A percentile compares a stretch with the other conserved stretches of the same genome.
These are phyloP conservation scores for Sclerotinia spermophila DNA, from an alignment of 2,329 filamentous ascomycete species.

Conservation along the genomic window DNA sequence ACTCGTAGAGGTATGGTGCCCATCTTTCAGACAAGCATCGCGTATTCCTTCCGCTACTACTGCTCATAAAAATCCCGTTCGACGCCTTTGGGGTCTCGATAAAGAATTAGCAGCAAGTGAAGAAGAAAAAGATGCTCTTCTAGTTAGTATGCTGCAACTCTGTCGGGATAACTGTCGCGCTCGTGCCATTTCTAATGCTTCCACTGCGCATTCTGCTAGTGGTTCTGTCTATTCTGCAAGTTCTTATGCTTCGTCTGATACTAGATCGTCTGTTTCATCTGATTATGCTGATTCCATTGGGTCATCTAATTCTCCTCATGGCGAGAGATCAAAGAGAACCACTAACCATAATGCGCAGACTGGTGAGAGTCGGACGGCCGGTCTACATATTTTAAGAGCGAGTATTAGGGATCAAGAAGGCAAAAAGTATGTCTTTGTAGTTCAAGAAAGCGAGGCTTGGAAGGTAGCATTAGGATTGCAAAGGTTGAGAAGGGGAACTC, in stretches of 20 bases:
- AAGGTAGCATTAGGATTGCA: conserved; percentile 62
- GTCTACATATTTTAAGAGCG: conserved; percentile 60
- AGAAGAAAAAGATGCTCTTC: conserved; percentile 64
- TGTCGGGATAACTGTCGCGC: conserved; percentile 63
- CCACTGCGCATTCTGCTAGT: conserved; percentile 36
- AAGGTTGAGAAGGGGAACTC: conserved; percentile 56
- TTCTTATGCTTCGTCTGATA: conserved; percentile 32
- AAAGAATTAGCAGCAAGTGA: conserved; percentile 44
- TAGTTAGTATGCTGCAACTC: conserved; percentile 58
- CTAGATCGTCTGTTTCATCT: conserved; percentile 30
- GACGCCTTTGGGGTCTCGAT: conserved; percentile 41
- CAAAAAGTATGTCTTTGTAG: conserved; percentile 62
- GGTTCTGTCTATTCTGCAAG: conserved; percentile 43
- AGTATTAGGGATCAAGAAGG: conserved; percentile 63
- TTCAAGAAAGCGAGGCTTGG: conserved; percentile 64
- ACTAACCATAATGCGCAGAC: conserved; percentile 41
- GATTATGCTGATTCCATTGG: conserved; percentile 35
- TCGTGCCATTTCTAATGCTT: conserved; percentile 40
- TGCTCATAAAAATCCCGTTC: conserved; percentile 31
- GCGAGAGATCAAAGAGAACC: conserved; percentile 22
- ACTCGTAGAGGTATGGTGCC: conserved; percentile 82
- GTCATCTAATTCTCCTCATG: conserved; percentile 25
- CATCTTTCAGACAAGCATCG: conserved; percentile 52
- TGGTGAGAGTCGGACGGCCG: conserved; percentile 53
- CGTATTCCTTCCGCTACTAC: conserved; percentile 34